Base-by-base conservation (phyloP, 2,329 filamentous ascomycete species). In the Myriosclerotinia curreyana region DNA sequence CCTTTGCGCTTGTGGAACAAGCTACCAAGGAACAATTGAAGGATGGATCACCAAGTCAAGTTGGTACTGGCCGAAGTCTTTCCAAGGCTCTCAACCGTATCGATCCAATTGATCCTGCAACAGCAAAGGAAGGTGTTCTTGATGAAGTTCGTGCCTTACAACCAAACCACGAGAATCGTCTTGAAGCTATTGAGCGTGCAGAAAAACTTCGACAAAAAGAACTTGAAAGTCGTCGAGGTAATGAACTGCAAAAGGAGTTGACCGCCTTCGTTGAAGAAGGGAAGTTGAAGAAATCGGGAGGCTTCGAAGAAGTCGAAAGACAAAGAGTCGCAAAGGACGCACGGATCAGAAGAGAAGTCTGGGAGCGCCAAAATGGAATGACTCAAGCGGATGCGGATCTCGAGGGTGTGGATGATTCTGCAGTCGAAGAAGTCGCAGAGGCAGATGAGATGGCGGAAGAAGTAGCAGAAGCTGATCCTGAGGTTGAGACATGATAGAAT, bases 11-110 rank as follows among this genome's bases (percentile, higher is more conserved):
- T 0, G 95, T 99, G 20, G 95, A 99, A 77, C 90, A 98, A 77
- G 95, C 95, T 11, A 98, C 93, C n/a, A 96, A 96, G 78, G 92
- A 98, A 77, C 95, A 99, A 75, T 90, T 96, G 77, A 91, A 96
- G 75, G 88, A 89, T 66, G 83, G 79, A 55, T 83, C 84, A 58
- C 83, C 83, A 7, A 77, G 78, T 5, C 76, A 76, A 48, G 80
- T 73, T n/a, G 76, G 81, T 56, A 78, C 79, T 14, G 85, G 84
- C n/a, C 83, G 82, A 51, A 74, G 74, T 58, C 82, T 87, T 68
- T 83, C 83, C 60, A 81, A 80, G 69, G 83, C 83, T 1, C 76
- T 87, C 55, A 82, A 79, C 69, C 80, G 81, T 60, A 79, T 87
- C 64, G 64, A 71, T 77, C 74, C 76, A 61, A 74, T 82, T 55